Evolutionary conservation across 1,284 basidiomycete genomes (phyloP).

Genomic region (Fomitopsis schrenkii): DNA sequence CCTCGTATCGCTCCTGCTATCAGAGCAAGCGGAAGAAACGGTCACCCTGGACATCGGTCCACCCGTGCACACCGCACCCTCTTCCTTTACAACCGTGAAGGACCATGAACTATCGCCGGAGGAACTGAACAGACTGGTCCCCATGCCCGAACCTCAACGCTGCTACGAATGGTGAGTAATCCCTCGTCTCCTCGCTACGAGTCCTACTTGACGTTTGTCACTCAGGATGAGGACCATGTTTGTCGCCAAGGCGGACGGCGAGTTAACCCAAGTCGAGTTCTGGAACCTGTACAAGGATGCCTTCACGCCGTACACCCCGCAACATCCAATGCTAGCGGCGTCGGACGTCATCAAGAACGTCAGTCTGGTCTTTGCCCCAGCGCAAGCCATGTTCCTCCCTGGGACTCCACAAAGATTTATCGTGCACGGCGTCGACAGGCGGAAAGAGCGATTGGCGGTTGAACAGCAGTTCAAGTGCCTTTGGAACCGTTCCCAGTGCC

Average conservation of each 20-base stretch:
- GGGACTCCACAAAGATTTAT: constrained; percentile 71
- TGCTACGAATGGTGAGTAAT: constrained; percentile 70
- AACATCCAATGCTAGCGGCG: constrained; percentile 62
- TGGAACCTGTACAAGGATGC: constrained; percentile 84
- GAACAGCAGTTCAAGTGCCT: constrained; percentile 63
- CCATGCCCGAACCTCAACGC: constrained; percentile 64
- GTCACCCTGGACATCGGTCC: constrained; percentile 59
- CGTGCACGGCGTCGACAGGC: constrained; percentile 72
- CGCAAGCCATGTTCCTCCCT: constrained; percentile 78
- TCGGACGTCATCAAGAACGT: constrained; percentile 89
- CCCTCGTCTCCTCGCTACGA: not conserved
- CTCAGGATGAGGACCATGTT: constrained; percentile 83
- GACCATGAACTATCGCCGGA: constrained; percentile 63
- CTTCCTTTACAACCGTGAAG: constrained; percentile 38
- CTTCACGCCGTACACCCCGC: constrained; percentile 53
- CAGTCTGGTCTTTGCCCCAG: constrained; percentile 71
- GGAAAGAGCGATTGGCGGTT: constrained; percentile 48
- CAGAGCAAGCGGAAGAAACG: constrained; percentile 66
- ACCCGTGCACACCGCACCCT: constrained; percentile 51
- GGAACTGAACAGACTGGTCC: constrained; percentile 57
- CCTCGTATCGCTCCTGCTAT: constrained; percentile 60
- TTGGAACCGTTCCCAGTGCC: constrained; percentile 61
- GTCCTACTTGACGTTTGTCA: constrained; percentile 1
- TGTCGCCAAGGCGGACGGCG: constrained; percentile 59
- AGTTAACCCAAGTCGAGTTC: constrained; percentile 86